phyloP scores from a whole-genome alignment of 371 early-diverging fungal genomes.

The Conidiobolus incongruus region DNA sequence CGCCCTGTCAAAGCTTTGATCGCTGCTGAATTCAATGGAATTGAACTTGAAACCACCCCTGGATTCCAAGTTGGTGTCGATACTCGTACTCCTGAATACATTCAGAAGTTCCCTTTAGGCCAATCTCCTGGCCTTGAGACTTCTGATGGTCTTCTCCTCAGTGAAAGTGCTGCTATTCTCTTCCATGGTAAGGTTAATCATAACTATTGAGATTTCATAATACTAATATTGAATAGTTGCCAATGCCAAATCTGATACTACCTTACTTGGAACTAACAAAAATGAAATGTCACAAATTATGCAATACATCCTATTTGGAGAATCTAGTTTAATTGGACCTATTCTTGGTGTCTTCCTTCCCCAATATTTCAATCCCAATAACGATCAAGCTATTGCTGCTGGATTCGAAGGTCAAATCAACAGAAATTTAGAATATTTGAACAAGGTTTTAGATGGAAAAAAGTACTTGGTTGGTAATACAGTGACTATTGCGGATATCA shows the following conservation, averaged over 20 bases:
- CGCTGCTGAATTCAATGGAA: conserved; percentile 53
- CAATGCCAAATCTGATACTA: conserved; percentile 25
- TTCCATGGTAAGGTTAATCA: conserved; percentile 38
- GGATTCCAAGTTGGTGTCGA: conserved; percentile 38
- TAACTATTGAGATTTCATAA: conserved; percentile 8
- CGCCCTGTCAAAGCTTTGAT: conserved; percentile 36
- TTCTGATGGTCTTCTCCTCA: conserved; percentile 34
- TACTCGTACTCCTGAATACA: conserved; percentile 53
- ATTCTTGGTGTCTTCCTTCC: conserved; percentile 34
- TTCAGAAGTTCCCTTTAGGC: conserved; percentile 39
- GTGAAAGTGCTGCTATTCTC: conserved; percentile 71
- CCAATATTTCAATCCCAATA: conserved; percentile 43
- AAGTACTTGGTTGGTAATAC: conserved; percentile 84
- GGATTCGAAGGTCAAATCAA: no score
- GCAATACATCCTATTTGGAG: conserved; percentile 54
- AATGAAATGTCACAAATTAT: conserved; percentile 54
- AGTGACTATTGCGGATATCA: conserved; percentile 76
- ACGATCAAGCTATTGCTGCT: conserved; percentile 36
- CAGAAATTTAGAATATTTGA: conserved; percentile 34
- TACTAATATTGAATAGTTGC: conserved; percentile 21
- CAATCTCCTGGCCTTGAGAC: conserved; percentile 53
- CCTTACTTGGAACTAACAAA: conserved; percentile 33
- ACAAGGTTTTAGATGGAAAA: conserved; percentile 47
- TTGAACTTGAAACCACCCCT: conserved; percentile 36
- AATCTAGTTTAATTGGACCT: conserved; percentile 25